These are phyloP conservation scores for Phytophthora idaei DNA, from an alignment of 352 stramenopile genomes.

Conservation along the genomic window DNA sequence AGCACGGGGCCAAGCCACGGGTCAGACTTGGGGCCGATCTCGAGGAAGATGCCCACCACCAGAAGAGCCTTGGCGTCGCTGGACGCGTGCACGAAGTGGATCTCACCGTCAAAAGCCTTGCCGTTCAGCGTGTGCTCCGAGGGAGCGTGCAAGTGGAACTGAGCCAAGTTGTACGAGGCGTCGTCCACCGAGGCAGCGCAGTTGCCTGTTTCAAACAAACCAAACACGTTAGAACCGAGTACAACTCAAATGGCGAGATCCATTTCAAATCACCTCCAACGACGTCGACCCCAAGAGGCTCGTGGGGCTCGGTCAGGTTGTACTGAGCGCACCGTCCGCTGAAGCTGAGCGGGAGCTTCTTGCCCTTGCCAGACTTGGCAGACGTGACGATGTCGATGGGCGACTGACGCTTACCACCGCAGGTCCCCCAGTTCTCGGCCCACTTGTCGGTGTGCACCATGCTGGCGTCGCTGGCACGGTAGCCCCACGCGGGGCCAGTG, in stretches of 20 bases:
- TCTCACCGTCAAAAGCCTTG: slow-evolving; percentile 50
- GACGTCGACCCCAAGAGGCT: slow-evolving; percentile 36
- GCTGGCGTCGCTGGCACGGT: slow-evolving; percentile 26
- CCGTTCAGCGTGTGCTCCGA: slow-evolving; percentile 67
- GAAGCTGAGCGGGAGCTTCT: slow-evolving; percentile 35
- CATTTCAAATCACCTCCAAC: slow-evolving; percentile 19
- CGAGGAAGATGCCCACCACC: slow-evolving; percentile 48
- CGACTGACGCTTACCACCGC: slow-evolving; percentile 42
- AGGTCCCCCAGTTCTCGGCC: slow-evolving; percentile 28
- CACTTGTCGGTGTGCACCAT: slow-evolving; percentile 38
- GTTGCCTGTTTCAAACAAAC: slow-evolving; percentile 17
- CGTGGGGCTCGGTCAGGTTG: slow-evolving; percentile 37
- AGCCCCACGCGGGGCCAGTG: slow-evolving; percentile 34
- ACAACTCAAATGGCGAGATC: not conserved
- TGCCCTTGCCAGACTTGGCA: slow-evolving; percentile 11
- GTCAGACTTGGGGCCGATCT: slow-evolving; percentile 25
- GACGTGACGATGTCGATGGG: slow-evolving; percentile 46
- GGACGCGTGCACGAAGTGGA: slow-evolving; percentile 67
- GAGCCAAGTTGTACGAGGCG: slow-evolving; percentile 27
- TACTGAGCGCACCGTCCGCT: slow-evolving; percentile 35
- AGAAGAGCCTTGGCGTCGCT: slow-evolving; percentile 40
- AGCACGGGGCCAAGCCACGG: slow-evolving; percentile 41
- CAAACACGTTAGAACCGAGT: slow-evolving; percentile 8
- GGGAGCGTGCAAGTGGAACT: slow-evolving; percentile 60
- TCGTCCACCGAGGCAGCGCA: slow-evolving; percentile 14